Evolutionary conservation across 768 basidiomycete genomes (phyloP), one percentile per base, ranked within the genome.

Genomic region (Lactifluus volemus): DNA sequence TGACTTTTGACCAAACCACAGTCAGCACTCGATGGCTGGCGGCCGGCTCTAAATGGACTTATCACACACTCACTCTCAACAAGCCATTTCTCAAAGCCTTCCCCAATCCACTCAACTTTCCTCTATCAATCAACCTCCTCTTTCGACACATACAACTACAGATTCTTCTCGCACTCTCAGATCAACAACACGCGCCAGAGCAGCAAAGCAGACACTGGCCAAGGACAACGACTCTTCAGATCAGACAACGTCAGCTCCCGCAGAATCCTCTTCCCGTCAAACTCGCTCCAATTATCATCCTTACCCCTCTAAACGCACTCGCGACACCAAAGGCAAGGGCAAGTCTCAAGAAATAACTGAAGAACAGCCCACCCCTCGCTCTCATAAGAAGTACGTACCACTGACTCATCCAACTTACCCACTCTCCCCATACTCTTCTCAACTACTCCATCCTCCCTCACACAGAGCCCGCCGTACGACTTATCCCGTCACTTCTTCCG

Each of bases 21-120:
- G 51, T 55, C 49, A 49, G 15, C 21, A 53, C 61, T 88, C 88
- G 84, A 91, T 91, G 88, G 88, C 88, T 85, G 84, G 82, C 83
- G 75, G 84, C 80, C 84, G 81, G 78, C 78, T 83, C 86, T 90
- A 89, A 90, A 91, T 91, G 89, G 89, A 91, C 86, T 83, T 86
- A 83, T 81, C 82, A 88, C 82, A 80, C 77, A 75, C 74, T 70
- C 76, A 88, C 79, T 78, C 80, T 70, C 81, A 80, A 79, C 82
- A 84, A 82, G 84, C 84, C 81, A 81, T 80, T 75, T 72, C 77
- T 77, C 62, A 53, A 58, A 60, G 34, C 55, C 48, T 58, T 53
- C 55, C 58, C 36, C 63, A 53, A 75, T 76, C 66, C 74, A 74
- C 69, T 63, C 73, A 75, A 71, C 76, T 74, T 69, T 71, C 78